Percentiles rank a stretch among this genome's conserved stretches.
phyloP scores from a whole-genome alignment of 2,329 filamentous ascomycete species.

The Botrytis hyacinthi region DNA sequence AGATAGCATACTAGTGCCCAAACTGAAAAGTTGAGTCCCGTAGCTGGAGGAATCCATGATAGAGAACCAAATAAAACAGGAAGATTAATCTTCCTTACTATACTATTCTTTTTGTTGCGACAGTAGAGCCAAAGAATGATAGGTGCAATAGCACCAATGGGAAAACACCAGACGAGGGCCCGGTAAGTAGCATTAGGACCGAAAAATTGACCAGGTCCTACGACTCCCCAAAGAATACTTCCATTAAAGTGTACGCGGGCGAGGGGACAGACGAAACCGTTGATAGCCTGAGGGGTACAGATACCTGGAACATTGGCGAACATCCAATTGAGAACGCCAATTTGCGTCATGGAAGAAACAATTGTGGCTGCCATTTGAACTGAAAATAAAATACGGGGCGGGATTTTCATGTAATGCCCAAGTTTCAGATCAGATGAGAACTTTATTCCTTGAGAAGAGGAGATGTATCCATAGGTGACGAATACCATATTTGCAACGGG shows the following conservation, averaged over 20 bases:
- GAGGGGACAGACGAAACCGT: constrained; percentile 84
- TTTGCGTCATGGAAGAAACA: constrained; percentile 77
- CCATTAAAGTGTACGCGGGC: constrained; percentile 89
- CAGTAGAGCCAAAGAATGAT: constrained; percentile 72
- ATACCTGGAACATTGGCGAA: constrained; percentile 72
- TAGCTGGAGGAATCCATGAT: constrained; percentile 83
- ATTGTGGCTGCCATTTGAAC: constrained; percentile 75
- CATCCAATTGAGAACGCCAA: constrained; percentile 88
- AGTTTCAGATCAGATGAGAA: constrained; percentile 86
- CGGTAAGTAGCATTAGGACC: constrained; percentile 72
- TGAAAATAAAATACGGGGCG: constrained; percentile 73
- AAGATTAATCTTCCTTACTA: constrained; percentile 75
- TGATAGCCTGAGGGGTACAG: constrained; percentile 76
- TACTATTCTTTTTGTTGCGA: constrained; percentile 55
- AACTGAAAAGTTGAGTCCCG: constrained; percentile 82
- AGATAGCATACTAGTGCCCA: constrained; percentile 83
- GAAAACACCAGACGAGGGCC: constrained; percentile 77
- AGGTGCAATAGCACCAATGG: constrained; percentile 71
- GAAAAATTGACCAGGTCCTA: constrained; percentile 81
- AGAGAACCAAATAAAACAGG: constrained; percentile 81
- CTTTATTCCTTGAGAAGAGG: constrained; percentile 83
- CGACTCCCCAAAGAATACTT: constrained; percentile 84
- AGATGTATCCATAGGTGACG: constrained; percentile 87
- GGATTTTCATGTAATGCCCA: constrained; percentile 85
- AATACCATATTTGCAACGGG: constrained; percentile 94